These are phyloP conservation scores for Huntiella decipiens DNA, from an alignment of 2,329 filamentous ascomycete genomes.

Conservation along the genomic window DNA sequence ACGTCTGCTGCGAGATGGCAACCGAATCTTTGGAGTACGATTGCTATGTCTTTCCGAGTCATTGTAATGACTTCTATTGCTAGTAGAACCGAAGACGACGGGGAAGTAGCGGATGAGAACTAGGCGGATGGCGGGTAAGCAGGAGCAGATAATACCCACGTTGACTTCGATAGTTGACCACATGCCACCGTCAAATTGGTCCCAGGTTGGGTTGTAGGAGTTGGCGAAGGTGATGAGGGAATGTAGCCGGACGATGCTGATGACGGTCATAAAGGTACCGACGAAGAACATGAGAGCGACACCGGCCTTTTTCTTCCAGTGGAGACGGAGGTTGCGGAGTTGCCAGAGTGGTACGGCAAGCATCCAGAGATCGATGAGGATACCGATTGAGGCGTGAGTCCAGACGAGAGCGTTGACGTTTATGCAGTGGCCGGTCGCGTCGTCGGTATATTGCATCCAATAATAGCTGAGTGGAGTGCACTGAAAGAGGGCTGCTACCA, in stretches of 20 bases:
- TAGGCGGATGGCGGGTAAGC: constrained; percentile 16
- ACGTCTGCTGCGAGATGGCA: not conserved
- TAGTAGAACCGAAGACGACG: constrained; percentile 7
- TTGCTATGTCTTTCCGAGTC: not conserved
- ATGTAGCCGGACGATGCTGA: constrained; percentile 14
- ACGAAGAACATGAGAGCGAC: constrained; percentile 31
- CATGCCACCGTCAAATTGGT: constrained; percentile 14
- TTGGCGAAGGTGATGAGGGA: constrained; percentile 14
- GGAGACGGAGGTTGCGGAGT: constrained; percentile 23
- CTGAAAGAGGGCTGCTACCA: constrained; percentile 27
- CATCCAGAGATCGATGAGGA: constrained; percentile 32
- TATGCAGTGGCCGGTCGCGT: constrained; percentile 28
- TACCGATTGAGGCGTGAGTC: constrained; percentile 33
- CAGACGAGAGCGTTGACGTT: constrained; percentile 30
- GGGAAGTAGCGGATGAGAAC: constrained; percentile 14
- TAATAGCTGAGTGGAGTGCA: constrained; percentile 31
- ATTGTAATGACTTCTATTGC: not conserved
- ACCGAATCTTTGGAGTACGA: not conserved
- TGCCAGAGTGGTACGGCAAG: constrained; percentile 30
- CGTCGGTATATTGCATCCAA: constrained; percentile 33
- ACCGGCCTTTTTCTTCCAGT: constrained; percentile 29
- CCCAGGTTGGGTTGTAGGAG: constrained; percentile 15
- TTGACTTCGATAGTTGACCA: constrained; percentile 18
- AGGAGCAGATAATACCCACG: constrained; percentile 17
- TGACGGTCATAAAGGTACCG: constrained; percentile 22